phyloP scores from a whole-genome alignment of 169 alveolate genomes.

The Theileria parva region DNA sequence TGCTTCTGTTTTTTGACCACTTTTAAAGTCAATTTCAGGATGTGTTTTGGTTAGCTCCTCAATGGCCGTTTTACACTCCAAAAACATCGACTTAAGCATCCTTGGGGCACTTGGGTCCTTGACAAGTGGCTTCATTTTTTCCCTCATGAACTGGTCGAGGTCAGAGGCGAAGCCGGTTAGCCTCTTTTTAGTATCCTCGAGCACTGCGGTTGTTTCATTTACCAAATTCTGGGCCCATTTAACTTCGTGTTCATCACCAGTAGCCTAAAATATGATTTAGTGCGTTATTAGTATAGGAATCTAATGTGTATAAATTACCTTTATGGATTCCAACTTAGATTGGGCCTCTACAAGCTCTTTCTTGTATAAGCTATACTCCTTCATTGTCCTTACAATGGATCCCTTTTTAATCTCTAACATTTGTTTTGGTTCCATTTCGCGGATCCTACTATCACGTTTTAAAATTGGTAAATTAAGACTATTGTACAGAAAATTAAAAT shows the following conservation, averaged over 20 bases:
- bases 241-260: constrained; percentile 28
- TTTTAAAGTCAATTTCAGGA: constrained; percentile 1
- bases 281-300: background rate
- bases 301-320: constrained; percentile 14
- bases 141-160: constrained; percentile 8
- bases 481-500: constrained; percentile 2
- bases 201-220: constrained; percentile 15
- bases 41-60: background rate
- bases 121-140: background rate
- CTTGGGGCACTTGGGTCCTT: background rate
- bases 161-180: constrained; percentile 2
- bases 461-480: background rate
- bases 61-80: background rate
- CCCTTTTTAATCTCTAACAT: constrained; percentile 8
- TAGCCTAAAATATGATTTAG: constrained; percentile 5
- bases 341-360: background rate
- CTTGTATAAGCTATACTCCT: constrained; percentile 31
- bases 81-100: background rate
- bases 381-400: constrained; percentile 18
- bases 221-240: background rate
- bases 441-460: background rate
- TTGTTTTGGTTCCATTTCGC: background rate
- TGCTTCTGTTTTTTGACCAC: too few relatives aligned
- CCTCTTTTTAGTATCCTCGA: constrained; percentile 11
- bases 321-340: constrained; percentile 20